Evolutionary conservation across 768 basidiomycete genomes (phyloP).

Genomic region (Ephemerocybe angulata): DNA sequence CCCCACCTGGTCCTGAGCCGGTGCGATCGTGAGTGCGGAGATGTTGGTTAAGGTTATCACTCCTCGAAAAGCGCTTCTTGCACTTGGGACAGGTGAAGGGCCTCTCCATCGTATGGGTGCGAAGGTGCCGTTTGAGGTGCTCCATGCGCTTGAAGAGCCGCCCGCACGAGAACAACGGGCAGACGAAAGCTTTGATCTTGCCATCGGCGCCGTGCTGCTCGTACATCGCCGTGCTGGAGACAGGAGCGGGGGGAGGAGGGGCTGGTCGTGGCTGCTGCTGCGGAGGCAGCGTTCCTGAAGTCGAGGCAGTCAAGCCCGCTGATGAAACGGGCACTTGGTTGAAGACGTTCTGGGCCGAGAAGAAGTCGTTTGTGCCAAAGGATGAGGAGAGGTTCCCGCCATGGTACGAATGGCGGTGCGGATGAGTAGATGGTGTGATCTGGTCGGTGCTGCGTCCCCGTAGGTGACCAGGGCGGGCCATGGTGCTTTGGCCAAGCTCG

Average conservation of each 20-base stretch:
- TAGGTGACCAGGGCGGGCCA: neutral
- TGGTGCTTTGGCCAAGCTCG: neutral
- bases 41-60: slow-evolving; percentile 88
- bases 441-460: slow-evolving; percentile 2
- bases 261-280: slow-evolving; percentile 4
- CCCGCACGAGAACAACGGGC: slow-evolving; percentile 81
- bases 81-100: slow-evolving; percentile 77
- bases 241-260: slow-evolving; percentile 7
- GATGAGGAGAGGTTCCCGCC: slow-evolving; percentile 4
- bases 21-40: slow-evolving; percentile 69
- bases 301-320: neutral
- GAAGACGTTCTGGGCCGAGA: too few relatives aligned
- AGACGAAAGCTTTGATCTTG: slow-evolving; percentile 67
- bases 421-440: slow-evolving; percentile 2
- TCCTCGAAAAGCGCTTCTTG: slow-evolving; percentile 79
- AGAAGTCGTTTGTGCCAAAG: too few relatives aligned
- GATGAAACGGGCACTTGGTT: slow-evolving; percentile 6
- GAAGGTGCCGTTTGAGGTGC: slow-evolving; percentile 82
- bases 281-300: slow-evolving; percentile 7
- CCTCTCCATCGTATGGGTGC: slow-evolving; percentile 87
- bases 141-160: slow-evolving; percentile 89
- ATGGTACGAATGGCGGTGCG: slow-evolving; percentile 8
- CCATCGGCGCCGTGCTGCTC: slow-evolving; percentile 29
- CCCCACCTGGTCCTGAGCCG: slow-evolving; percentile 16
- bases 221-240: slow-evolving; percentile 24